Evolutionary conservation across 2,329 filamentous ascomycete species (phyloP), one percentile per base, ranked within the genome.

Genomic region (Sphaerulina vaccinii): DNA sequence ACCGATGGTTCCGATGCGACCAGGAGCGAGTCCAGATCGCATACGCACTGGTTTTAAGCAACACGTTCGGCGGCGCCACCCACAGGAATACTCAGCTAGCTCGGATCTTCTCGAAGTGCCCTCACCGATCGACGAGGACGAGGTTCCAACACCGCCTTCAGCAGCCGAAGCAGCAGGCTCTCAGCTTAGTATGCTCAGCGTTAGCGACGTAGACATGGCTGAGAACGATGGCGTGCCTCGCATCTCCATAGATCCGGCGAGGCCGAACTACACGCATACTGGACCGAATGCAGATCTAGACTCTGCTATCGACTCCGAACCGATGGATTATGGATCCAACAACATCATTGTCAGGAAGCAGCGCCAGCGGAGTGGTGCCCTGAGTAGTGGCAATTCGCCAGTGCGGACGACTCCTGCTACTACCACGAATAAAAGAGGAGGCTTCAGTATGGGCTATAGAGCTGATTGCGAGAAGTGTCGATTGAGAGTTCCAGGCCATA

Each of bases 381-480:
- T 66, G 38, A 68, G 65, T 27, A 61, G 58, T 40, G 65, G 64
- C 6, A 56, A 60, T 29, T 64, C 63, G 15, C 60, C 63, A 7
- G 59, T 56, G 22, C 52, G 58, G 19, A 45, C 49, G 11, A 41
- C 52, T 9, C 44, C 53, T 21, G 52, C 46, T 32, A 41, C 41
- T 27, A 37, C 35, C 21, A 47, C 22, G 10, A 49, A 18, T n/a
- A 71, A 67, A 19, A 65, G 58, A 22, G 36, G 45, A 15, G 63
- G 71, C 33, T 71, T 76, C 51, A 71, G 71, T 54, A 76, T 78
- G 71, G 75, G 75, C 11, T 78, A 72, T 56, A 65, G 75, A 22
- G 70, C 75, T 9, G 75, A 78, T 55, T 78, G 75, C 57, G 73
- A 76, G 40, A 78, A 77, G 61, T 78, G 75, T 57, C 65, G 68